phyloP scores from a whole-genome alignment of 345 rosid species.

The Microthlaspi erraticum region DNA sequence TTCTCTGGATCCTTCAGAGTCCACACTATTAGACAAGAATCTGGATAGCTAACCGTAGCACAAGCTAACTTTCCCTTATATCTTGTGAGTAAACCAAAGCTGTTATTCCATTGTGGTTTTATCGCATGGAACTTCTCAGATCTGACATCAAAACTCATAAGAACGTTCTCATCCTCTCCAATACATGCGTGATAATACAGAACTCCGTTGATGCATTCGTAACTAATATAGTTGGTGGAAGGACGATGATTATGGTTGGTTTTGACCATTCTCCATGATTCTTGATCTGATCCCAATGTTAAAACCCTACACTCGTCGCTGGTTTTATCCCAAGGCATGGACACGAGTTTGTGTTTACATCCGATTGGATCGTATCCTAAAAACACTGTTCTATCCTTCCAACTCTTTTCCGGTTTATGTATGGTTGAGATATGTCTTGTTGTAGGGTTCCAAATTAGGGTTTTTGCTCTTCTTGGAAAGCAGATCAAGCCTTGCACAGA shows the following conservation, averaged over 20 bases:
- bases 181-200: not conserved
- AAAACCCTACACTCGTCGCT: not conserved
- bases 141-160: constrained; percentile 22
- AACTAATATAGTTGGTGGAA: not conserved
- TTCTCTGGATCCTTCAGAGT: not conserved
- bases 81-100: too few species aligned
- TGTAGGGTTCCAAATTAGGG: constrained; percentile 5
- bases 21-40: not conserved
- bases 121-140: not conserved
- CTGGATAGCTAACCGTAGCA: too few species aligned
- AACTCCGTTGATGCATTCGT: constrained; percentile 10
- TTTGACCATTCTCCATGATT: constrained; percentile 18
- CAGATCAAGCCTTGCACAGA: constrained; percentile 35
- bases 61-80: not conserved
- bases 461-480: not conserved
- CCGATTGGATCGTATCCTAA: constrained; percentile 30
- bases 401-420: not conserved
- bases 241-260: constrained; percentile 1
- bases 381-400: not conserved
- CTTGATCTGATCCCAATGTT: constrained; percentile 23
- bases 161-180: too few species aligned
- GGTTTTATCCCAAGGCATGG: not conserved
- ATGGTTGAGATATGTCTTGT: not conserved
- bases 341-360: constrained; percentile 25
- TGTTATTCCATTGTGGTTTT: not conserved